Percentiles rank a stretch among this genome's conserved stretches.
Evolutionary conservation across 345 rosid genomes (phyloP).

Genomic region (Excoecaria agallocha): DNA sequence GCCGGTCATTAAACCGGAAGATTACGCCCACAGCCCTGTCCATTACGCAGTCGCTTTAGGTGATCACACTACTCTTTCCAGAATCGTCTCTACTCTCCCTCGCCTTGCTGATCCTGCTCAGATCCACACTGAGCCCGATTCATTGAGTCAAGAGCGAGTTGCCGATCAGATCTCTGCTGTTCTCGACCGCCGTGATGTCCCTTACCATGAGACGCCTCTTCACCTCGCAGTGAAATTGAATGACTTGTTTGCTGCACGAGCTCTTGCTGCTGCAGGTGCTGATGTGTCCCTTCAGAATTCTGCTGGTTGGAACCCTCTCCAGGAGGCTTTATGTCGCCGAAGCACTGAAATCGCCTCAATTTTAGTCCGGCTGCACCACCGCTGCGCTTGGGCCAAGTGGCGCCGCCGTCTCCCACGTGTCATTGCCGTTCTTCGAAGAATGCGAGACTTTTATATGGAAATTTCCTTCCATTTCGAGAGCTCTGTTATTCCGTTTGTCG

Average conservation of each 20-base stretch:
- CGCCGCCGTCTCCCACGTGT: conserved; percentile 80
- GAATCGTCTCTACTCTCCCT: conserved; percentile 66
- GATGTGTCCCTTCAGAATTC: conserved; percentile 73
- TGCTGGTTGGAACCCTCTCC: conserved; percentile 79
- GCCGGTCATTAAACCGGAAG: conserved; percentile 51
- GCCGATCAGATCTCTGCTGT: conserved; percentile 73
- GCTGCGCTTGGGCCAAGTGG: conserved; percentile 84
- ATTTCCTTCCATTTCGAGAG: conserved; percentile 86
- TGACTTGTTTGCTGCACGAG: conserved; percentile 47
- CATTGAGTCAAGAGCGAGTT: conserved; percentile 56
- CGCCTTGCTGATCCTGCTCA: conserved; percentile 57
- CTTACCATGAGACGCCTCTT: conserved; percentile 75
- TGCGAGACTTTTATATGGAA: conserved; percentile 97
- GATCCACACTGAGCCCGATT: conserved; percentile 69
- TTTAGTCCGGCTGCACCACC: conserved; percentile 51
- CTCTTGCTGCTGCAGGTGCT: conserved; percentile 65
- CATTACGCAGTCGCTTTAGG: conserved; percentile 79
- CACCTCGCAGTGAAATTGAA: conserved; percentile 76
- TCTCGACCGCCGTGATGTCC: conserved; percentile 86
- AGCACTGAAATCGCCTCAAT: conserved; percentile 51
- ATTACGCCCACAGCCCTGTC: conserved; percentile 77
- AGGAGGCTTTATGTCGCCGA: conserved; percentile 74
- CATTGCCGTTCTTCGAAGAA: conserved; percentile 63
- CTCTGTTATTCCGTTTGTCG: conserved; percentile 88
- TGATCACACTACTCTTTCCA: conserved; percentile 63